Percentiles rank a stretch among this genome's conserved stretches.
phyloP scores from a whole-genome alignment of 169 alveolate genomes.

The Plasmodium blacklocki region DNA sequence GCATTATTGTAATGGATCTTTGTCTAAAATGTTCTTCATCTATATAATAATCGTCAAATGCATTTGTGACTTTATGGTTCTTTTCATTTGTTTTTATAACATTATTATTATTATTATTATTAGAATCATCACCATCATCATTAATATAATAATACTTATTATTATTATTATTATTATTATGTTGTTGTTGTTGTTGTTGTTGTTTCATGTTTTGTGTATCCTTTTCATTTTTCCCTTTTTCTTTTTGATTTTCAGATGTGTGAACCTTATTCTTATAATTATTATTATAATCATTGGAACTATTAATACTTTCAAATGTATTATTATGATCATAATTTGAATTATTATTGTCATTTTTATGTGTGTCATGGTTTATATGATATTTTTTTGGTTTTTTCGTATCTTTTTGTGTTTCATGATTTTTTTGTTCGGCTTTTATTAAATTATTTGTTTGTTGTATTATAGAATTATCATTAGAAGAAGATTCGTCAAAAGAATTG shows the following conservation, averaged over 20 bases:
- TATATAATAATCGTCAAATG: conserved; percentile 17
- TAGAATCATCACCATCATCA: too few relatives aligned
- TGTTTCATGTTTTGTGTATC: conserved; percentile 6
- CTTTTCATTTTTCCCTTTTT: conserved; percentile 15
- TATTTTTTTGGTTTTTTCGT: conserved; percentile 7
- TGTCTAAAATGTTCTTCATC: conserved; percentile 6
- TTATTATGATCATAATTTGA: conserved; percentile 7
- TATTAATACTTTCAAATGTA: conserved; percentile 15
- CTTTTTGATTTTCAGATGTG: conserved; percentile 8
- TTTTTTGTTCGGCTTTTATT: not conserved
- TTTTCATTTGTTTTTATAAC: conserved; percentile 14
- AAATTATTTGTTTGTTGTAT: conserved; percentile 18
- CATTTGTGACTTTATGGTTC: not conserved
- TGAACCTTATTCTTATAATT: not conserved
- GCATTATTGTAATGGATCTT: not conserved
- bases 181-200: conserved; percentile 11
- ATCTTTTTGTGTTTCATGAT: conserved; percentile 33
- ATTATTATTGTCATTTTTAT: not conserved
- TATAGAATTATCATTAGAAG: conserved; percentile 2
- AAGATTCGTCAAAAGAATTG: conserved; percentile 33
- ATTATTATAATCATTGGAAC: not conserved
- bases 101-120: conserved; percentile 12
- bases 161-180: not conserved
- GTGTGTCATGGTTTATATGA: not conserved
- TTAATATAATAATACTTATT: too few relatives aligned